These are phyloP conservation scores for Rhizopogon vinicolor DNA, from an alignment of 768 basidiomycete genomes.

Conservation along the genomic window DNA sequence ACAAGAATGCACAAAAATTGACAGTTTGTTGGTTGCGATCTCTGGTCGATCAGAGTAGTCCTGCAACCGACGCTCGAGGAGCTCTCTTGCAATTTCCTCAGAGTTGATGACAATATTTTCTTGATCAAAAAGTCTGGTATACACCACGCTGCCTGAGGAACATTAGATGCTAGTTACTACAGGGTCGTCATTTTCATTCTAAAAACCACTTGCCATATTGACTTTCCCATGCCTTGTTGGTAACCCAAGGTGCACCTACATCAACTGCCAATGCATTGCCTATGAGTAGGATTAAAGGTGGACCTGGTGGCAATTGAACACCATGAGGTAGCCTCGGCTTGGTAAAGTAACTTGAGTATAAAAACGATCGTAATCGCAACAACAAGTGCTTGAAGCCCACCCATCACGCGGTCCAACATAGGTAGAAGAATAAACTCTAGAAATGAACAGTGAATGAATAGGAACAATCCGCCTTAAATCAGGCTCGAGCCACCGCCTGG, in stretches of 20 bases:
- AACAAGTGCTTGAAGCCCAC: too few relatives aligned
- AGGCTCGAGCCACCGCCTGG: too few relatives aligned
- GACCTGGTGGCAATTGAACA: conserved; percentile 14
- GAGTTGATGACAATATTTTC: conserved; percentile 4
- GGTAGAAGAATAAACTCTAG: too few relatives aligned
- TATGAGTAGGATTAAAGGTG: conserved; percentile 9
- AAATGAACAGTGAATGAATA: too few relatives aligned
- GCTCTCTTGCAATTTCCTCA: neutral
- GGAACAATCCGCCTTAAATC: too few relatives aligned
- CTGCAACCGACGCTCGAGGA: conserved; percentile 1
- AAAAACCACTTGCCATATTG: conserved; percentile 12
- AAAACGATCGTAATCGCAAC: too few relatives aligned
- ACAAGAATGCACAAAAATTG: neutral
- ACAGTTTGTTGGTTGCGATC: neutral
- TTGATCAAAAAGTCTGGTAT: neutral
- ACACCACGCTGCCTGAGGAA: neutral
- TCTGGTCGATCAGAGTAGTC: conserved; percentile 3
- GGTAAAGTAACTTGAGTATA: too few relatives aligned
- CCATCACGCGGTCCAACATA: too few relatives aligned
- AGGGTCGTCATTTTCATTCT: neutral
- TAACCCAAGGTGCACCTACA: conserved; percentile 12
- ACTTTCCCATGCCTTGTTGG: conserved; percentile 15
- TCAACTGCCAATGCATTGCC: conserved; percentile 18
- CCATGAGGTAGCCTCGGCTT: too few relatives aligned
- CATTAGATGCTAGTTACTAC: neutral